These are phyloP conservation scores for Fusarium hostae DNA, from an alignment of 2,329 filamentous ascomycete species.

Conservation along the genomic window DNA sequence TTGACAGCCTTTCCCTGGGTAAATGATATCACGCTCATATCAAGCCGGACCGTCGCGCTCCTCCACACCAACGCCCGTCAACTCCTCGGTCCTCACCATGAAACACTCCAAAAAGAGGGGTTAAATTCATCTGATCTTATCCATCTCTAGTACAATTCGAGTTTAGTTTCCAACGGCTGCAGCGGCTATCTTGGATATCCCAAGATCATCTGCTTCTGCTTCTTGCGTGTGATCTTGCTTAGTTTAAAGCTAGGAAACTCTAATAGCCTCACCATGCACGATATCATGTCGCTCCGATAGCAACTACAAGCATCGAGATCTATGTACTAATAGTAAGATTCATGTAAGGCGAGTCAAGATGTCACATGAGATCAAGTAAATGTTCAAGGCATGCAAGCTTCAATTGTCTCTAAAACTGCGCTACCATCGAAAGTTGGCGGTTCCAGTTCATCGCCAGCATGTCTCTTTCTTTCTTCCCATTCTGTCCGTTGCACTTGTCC, in stretches of 20 bases:
- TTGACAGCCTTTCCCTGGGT: too few relatives aligned
- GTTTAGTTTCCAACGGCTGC: background rate
- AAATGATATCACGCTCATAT: background rate
- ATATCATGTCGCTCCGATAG: background rate
- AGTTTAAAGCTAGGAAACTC: slow-evolving; percentile 15
- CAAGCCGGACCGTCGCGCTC: background rate
- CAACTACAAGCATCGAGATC: background rate
- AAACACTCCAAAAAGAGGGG: background rate
- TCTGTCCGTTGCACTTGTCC: slow-evolving; percentile 7
- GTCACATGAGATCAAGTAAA: slow-evolving; percentile 9
- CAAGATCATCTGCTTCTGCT: background rate
- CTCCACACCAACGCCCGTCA: background rate
- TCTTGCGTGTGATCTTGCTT: background rate
- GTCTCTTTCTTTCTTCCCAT: slow-evolving; percentile 37
- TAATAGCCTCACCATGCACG: background rate
- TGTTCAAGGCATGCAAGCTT: slow-evolving; percentile 41
- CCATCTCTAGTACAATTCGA: background rate
- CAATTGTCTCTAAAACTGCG: slow-evolving; percentile 39
- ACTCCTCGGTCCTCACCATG: background rate
- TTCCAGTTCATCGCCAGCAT: slow-evolving; percentile 36
- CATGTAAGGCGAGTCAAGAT: background rate
- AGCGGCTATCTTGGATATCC: background rate
- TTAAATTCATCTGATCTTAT: background rate
- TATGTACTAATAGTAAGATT: background rate
- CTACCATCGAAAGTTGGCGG: slow-evolving; percentile 38